Evolutionary conservation across 371 early-diverging fungal genomes (phyloP).

Genomic region (Batrachochytrium dendrobatidis): DNA sequence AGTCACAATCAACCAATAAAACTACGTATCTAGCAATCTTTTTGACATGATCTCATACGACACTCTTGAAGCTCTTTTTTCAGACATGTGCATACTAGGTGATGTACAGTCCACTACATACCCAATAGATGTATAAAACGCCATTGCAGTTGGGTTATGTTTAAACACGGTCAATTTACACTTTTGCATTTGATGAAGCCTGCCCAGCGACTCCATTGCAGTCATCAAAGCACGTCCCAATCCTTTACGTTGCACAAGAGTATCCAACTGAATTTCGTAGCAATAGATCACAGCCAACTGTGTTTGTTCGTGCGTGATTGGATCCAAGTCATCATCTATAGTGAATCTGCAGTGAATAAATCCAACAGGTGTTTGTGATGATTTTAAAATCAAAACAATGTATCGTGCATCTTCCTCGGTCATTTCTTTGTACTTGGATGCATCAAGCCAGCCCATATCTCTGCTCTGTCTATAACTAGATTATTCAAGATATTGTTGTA

Average conservation of each 20-base stretch:
- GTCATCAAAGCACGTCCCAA: conserved; percentile 23
- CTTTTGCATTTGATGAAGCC: conserved; percentile 16
- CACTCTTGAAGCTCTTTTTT: neutral
- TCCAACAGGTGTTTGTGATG: conserved; percentile 12
- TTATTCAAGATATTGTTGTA: too few species aligned
- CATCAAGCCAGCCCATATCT: conserved; percentile 32
- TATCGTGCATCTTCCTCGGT: conserved; percentile 17
- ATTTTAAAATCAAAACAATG: conserved; percentile 7
- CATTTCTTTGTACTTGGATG: conserved; percentile 24
- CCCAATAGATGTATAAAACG: conserved; percentile 22
- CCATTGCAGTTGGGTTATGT: conserved; percentile 20
- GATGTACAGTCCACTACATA: conserved; percentile 9
- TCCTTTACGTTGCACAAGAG: conserved; percentile 11
- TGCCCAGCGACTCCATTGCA: conserved; percentile 20
- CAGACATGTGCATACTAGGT: conserved; percentile 1
- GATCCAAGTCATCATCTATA: conserved; percentile 25
- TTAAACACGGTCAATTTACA: conserved; percentile 32
- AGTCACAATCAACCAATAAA: too few species aligned
- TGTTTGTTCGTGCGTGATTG: conserved; percentile 3
- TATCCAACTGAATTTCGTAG: conserved; percentile 30
- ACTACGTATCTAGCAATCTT: too few species aligned
- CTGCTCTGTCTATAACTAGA: conserved; percentile 23
- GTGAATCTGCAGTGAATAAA: conserved; percentile 26
- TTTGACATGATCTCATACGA: conserved; percentile 13
- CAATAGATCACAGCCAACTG: conserved; percentile 6